Base-by-base conservation (phyloP, 2,329 filamentous ascomycete genomes). In the Fusarium tricinctum region DNA sequence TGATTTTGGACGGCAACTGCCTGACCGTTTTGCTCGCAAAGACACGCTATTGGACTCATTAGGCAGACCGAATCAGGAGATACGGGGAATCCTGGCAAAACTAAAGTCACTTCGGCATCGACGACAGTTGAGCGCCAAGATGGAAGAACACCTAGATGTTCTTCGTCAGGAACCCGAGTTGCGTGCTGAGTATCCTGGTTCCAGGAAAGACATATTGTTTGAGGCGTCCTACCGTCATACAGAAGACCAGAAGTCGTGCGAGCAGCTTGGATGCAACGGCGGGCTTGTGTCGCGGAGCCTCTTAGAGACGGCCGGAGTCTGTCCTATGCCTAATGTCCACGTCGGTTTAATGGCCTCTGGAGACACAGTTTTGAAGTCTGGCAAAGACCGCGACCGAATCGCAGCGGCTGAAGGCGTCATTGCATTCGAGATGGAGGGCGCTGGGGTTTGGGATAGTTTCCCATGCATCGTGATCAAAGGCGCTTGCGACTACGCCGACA, bases 1-100 rank as follows among this genome's bases (percentile, higher is more conserved):
- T 14, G 61, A 64, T 13, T 22, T 64, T 8, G 61, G 42, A 0
- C 7, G 46, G 4, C 49, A 15, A 0, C 1, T 43, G 0, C 45
- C 60, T 0, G 49, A 23, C 2, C 0, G 15, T 0, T 38, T 39
- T 3, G 22, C 17, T 1, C 22, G 9, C 3, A 63, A 61, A 1
- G 13, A 12, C 8, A 26, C 20, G 0, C 2, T 50, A 0, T 7
- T 20, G 1, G 61, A 63, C 0, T 9, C n/a, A 0, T 20, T 38
- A 0, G 46, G 58, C 0, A 47, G 58, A 5, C 40, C 61, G 0
- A 44, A 4, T 0, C 20, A 4, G 0, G 58, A 64, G 14, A 17
- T 58, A 1, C 26, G 42, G 0, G 26, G 6, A 0, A 1, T 43
- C 0, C 1, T 64, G 0, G 1, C 13, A 20, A 57, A 57, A 5